These are phyloP conservation scores for Phytophthora agathidicida DNA, from an alignment of 352 stramenopile species.

Conservation along the genomic window DNA sequence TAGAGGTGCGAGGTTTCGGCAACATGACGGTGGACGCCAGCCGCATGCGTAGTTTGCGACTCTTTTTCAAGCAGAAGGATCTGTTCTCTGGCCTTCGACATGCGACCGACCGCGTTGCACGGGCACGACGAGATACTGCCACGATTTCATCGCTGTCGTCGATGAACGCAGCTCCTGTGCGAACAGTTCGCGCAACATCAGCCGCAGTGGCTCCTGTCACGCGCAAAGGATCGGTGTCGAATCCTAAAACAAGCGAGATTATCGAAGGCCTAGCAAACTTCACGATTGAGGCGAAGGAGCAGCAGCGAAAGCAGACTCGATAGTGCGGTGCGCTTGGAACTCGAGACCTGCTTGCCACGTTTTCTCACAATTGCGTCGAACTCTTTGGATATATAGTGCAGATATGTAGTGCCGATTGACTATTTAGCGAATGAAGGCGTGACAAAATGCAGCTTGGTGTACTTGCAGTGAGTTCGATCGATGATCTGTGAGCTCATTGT, in stretches of 20 bases:
- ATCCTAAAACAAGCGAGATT: conserved; percentile 48
- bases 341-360: background rate
- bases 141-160: conserved; percentile 8
- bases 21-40: conserved; percentile 67
- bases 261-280: conserved; percentile 54
- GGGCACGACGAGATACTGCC: conserved; percentile 28
- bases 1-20: conserved; percentile 77
- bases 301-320: conserved; percentile 30
- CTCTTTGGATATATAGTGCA: conserved; percentile 20
- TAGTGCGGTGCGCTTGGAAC: conserved; percentile 10
- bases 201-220: conserved; percentile 20
- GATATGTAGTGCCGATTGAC: conserved; percentile 25
- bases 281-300: conserved; percentile 43
- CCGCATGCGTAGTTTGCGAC: conserved; percentile 52
- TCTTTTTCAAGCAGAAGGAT: conserved; percentile 78
- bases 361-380: conserved; percentile 2
- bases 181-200: conserved; percentile 20
- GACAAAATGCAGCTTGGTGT: conserved; percentile 9
- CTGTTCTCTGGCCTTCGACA: conserved; percentile 54
- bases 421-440: conserved; percentile 35
- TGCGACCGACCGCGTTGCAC: conserved; percentile 23
- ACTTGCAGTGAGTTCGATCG: no score
- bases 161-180: conserved; percentile 8
- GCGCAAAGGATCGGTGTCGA: conserved; percentile 23
- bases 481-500: no score